phyloP scores from a whole-genome alignment of 805 yeast species.

The Starmerella stellata region DNA sequence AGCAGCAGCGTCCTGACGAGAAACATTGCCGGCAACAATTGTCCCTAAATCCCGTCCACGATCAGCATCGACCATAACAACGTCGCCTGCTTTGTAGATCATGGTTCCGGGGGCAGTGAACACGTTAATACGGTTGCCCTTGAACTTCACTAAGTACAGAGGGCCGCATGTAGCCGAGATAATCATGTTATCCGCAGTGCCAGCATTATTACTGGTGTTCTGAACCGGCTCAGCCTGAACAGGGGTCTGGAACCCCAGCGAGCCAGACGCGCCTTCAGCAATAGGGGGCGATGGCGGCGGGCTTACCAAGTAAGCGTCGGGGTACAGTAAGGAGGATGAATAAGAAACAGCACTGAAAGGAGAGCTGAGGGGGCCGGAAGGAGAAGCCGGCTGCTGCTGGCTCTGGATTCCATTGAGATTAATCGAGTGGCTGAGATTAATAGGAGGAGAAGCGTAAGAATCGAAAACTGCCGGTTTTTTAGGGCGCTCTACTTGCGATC shows the following conservation, averaged over 20 bases:
- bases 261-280: neutral
- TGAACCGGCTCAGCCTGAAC: neutral
- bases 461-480: neutral
- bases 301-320: constrained; percentile 8
- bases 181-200: constrained; percentile 2
- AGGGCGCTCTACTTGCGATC: constrained; percentile 4
- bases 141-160: constrained; percentile 53
- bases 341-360: neutral
- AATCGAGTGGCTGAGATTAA: neutral
- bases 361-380: neutral
- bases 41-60: constrained; percentile 63
- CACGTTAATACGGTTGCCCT: constrained; percentile 63
- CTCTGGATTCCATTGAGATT: neutral
- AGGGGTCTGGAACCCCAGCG: neutral
- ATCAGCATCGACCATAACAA: constrained; percentile 72
- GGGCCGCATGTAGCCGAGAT: constrained; percentile 18
- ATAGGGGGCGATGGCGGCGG: constrained; percentile 11
- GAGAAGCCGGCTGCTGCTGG: neutral
- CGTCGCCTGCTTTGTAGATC: constrained; percentile 33
- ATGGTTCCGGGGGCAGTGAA: constrained; percentile 38
- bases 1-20: constrained; percentile 48
- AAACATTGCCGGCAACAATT: constrained; percentile 38
- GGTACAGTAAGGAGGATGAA: constrained; percentile 5
- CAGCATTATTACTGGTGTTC: neutral
- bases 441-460: neutral